A percentile compares a stretch with the other conserved stretches of the same genome.
phyloP scores from a whole-genome alignment of 2,329 filamentous ascomycete species.

The Phaeosphaeria sp. region DNA sequence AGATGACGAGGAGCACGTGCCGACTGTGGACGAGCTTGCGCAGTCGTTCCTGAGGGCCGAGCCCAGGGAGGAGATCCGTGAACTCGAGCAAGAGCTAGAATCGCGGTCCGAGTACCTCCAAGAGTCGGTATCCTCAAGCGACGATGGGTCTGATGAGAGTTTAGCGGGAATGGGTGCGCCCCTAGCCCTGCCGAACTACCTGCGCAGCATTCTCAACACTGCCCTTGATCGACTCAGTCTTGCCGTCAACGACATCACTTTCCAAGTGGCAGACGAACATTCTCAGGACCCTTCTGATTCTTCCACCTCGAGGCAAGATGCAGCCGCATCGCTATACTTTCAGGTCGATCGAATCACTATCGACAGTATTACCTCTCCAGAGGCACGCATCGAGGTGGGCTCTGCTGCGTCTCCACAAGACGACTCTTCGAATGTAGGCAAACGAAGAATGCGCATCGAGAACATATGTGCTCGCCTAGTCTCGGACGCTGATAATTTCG shows the following conservation, averaged over 20 bases:
- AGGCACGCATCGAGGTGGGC: constrained; percentile 30
- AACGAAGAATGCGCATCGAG: constrained; percentile 69
- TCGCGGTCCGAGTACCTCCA: constrained; percentile 68
- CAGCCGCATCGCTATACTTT: constrained; percentile 69
- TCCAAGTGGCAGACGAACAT: constrained; percentile 67
- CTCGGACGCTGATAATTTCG: constrained; percentile 71
- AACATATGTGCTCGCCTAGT: constrained; percentile 70
- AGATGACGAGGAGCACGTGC: constrained; percentile 56
- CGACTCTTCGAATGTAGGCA: constrained; percentile 64
- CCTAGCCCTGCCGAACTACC: constrained; percentile 72
- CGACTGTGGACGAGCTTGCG: constrained; percentile 75
- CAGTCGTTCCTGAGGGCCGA: constrained; percentile 80
- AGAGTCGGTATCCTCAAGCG: constrained; percentile 65
- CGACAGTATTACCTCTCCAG: constrained; percentile 62
- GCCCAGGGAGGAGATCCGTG: constrained; percentile 68
- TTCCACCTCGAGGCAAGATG: constrained; percentile 55
- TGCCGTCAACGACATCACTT: constrained; percentile 67
- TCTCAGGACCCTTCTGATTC: constrained; percentile 59
- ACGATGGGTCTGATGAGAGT: constrained; percentile 69
- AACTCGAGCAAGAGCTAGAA: constrained; percentile 72
- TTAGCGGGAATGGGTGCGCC: constrained; percentile 73
- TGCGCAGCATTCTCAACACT: constrained; percentile 76
- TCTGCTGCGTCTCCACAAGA: constrained; percentile 14
- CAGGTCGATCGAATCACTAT: constrained; percentile 70
- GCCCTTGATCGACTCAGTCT: constrained; percentile 75